A percentile compares a stretch with the other conserved stretches of the same genome.
phyloP scores from a whole-genome alignment of 2,329 filamentous ascomycete species.

The Immersiporthe knoxdaviesiana region DNA sequence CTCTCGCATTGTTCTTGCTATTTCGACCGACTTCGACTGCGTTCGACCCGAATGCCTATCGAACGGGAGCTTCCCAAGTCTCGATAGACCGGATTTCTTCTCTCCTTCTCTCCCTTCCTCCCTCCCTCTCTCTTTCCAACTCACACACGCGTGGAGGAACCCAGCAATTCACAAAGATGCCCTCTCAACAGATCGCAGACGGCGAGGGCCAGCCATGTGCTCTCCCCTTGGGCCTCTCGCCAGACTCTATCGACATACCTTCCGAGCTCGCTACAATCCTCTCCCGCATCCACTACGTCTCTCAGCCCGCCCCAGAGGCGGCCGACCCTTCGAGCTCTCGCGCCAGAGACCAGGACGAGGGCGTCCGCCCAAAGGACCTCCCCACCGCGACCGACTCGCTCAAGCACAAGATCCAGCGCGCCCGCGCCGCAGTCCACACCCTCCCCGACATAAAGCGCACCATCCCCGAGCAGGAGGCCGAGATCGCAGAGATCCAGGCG shows the following conservation, averaged over 20 bases:
- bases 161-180: neutral
- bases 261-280: conserved; percentile 81
- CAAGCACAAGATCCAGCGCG: conserved; percentile 82
- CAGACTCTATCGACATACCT: conserved; percentile 83
- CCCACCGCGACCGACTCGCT: conserved; percentile 76
- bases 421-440: conserved; percentile 65
- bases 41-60: neutral
- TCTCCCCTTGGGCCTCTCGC: conserved; percentile 69
- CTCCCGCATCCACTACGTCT: conserved; percentile 65
- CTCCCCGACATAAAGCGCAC: conserved; percentile 72
- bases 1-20: neutral
- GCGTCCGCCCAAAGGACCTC: conserved; percentile 69
- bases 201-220: conserved; percentile 40
- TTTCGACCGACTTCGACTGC: neutral
- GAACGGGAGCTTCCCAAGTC: neutral
- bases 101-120: too few species aligned
- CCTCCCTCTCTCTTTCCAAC: too few species aligned
- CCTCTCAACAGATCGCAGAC: neutral
- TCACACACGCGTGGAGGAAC: neutral
- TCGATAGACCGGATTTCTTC: neutral
- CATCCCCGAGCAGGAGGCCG: conserved; percentile 69
- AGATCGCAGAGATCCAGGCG: conserved; percentile 69
- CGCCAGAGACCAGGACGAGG: conserved; percentile 35
- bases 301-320: conserved; percentile 40
- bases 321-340: conserved; percentile 34